Conservation (phyloP, 768 basidiomycete species). For the Amanita rubescens region DNA sequence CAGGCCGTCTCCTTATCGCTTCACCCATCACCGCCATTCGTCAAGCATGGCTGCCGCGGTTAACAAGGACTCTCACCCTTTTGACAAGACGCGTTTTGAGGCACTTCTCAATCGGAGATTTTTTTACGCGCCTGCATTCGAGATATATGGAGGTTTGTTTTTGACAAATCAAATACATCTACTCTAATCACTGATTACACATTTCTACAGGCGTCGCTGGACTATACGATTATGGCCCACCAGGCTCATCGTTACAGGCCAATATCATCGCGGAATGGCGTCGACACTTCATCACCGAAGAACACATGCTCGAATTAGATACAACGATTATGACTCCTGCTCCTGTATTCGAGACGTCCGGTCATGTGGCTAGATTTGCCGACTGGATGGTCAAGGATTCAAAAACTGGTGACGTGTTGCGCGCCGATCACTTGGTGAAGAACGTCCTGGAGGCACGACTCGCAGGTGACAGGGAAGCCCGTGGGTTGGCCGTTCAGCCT, state of each 20-base stretch:
- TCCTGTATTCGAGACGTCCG: constrained; percentile 92
- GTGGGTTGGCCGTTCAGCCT: constrained; percentile 59
- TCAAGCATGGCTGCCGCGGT: constrained; percentile 33
- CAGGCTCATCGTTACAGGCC: constrained; percentile 91
- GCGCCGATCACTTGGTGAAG: constrained; percentile 95
- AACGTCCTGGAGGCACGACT: constrained; percentile 85
- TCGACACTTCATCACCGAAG: constrained; percentile 96
- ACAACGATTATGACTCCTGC: constrained; percentile 97
- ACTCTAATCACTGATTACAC: not conserved
- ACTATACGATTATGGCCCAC: constrained; percentile 96
- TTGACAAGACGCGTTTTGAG: constrained; percentile 84
- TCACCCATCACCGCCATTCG: constrained; percentile 20
- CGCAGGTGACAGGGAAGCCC: constrained; percentile 85
- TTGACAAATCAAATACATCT: not conserved
- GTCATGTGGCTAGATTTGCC: constrained; percentile 95
- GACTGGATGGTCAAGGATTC: constrained; percentile 99
- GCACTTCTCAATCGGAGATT: constrained; percentile 83
- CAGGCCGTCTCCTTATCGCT: constrained; percentile 23
- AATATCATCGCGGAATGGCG: constrained; percentile 97
- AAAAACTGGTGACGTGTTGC: constrained; percentile 92
- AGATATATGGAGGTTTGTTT: constrained; percentile 90
- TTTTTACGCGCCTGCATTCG: constrained; percentile 97
- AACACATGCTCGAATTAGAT: constrained; percentile 97
- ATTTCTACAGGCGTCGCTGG: constrained; percentile 76
- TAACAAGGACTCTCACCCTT: constrained; percentile 80